phyloP scores from a whole-genome alignment of 495 filamentous ascomycete genomes.

The Lepidopterella palustris region DNA sequence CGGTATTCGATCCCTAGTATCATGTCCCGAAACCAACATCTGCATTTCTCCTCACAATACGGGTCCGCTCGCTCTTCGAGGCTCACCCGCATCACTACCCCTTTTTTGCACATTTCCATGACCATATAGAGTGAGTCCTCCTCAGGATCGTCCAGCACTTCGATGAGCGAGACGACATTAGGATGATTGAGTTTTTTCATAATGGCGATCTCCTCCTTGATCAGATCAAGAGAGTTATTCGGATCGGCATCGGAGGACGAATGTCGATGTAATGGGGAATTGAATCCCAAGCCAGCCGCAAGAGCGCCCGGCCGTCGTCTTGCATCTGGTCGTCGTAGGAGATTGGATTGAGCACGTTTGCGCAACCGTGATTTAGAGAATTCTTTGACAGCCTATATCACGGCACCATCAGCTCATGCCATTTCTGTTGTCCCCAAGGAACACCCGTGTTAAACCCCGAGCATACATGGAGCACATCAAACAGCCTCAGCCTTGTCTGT shows the following conservation, averaged over 20 bases:
- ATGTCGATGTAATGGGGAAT: constrained; percentile 55
- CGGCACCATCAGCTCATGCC: constrained; percentile 18
- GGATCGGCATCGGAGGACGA: constrained; percentile 48
- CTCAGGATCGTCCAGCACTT: constrained; percentile 90
- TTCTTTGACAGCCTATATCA: constrained; percentile 79
- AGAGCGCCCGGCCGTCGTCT: constrained; percentile 45
- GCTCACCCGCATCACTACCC: constrained; percentile 93
- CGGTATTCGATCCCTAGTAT: constrained; percentile 93
- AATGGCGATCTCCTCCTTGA: constrained; percentile 94
- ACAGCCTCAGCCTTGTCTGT: background rate
- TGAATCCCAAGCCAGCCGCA: constrained; percentile 52
- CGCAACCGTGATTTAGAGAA: constrained; percentile 90
- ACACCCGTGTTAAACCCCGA: constrained; percentile 15
- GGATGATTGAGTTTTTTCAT: constrained; percentile 97
- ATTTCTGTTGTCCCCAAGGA: constrained; percentile 9
- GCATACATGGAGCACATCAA: constrained; percentile 5
- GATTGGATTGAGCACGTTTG: constrained; percentile 89
- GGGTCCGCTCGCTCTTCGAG: constrained; percentile 77
- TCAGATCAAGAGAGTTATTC: constrained; percentile 78
- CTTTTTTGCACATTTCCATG: constrained; percentile 97
- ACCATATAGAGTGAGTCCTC: constrained; percentile 98
- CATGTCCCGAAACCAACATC: constrained; percentile 91
- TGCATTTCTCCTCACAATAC: constrained; percentile 75
- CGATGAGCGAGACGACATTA: constrained; percentile 86
- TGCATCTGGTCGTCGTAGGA: constrained; percentile 63